Evolutionary conservation across 371 early-diverging fungal species (phyloP), one percentile per base, ranked within the genome.

Genomic region (Apophysomyces elegans): DNA sequence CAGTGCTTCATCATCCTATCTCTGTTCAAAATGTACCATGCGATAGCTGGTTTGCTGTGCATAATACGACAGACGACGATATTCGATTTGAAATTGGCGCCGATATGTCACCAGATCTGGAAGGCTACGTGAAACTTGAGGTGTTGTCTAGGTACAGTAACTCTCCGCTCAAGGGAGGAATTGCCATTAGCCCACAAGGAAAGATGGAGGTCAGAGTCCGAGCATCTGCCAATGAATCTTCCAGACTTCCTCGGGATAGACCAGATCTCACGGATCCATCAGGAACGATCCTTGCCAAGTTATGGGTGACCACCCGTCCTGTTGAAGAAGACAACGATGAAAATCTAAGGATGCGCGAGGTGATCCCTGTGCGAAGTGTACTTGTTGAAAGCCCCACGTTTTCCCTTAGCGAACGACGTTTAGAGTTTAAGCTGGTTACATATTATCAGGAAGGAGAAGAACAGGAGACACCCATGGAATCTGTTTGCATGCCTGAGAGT

Each of bases 1-100:
- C 95, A 1, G 73, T 87, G 3, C 72, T 95, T 12, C 74, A 75
- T 35, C 88, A 93, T 71, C 95, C 94, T 5, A 70, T 83, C 32
- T 76, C 86, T 0, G 46, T 76, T n/a, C 71, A 76, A 4, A 83
- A 83, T 13, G 72, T 85, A 1, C 83, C 91, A 0, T 91, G 92
- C 63, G 95, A 95, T 71, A 82, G 85, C 14, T 95, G 95, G 95
- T 95, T 95, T 72, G 81, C 88, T 8, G 88, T 95, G 45, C 73
- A 79, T 32, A 95, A 94, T 69, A 84, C 86, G 45, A 84, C 90
- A 1, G 88, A 89, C 36, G 86, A 91, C 11, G 96, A 95, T 58
- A 82, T 89, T 39, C 84, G 89, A 13, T 93, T 95, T 71, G 93
- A 93, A 65, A 84, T 93, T 63, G 90, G 87, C 6, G 84, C 81